Percentiles rank a stretch among this genome's conserved stretches.
Evolutionary conservation across 805 yeast species (phyloP).

Genomic region (Clavispora phyllophila): DNA sequence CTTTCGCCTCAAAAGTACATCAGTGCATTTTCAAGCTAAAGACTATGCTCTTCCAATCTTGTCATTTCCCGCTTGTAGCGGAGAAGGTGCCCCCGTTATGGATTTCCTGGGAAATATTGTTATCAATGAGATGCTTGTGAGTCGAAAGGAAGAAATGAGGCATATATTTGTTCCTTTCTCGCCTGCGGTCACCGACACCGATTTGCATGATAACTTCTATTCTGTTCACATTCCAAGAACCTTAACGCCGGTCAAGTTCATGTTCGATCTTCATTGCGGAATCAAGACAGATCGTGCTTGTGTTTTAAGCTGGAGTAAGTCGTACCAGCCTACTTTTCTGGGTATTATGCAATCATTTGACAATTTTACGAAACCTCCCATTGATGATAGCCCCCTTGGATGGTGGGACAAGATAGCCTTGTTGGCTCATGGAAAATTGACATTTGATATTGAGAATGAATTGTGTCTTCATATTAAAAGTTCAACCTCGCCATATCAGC

Average conservation of each 20-base stretch:
- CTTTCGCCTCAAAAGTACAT: conserved; percentile 27
- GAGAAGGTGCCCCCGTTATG: conserved; percentile 22
- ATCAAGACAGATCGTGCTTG: conserved; percentile 46
- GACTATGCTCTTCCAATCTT: conserved; percentile 44
- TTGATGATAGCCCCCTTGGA: conserved; percentile 42
- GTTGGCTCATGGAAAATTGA: conserved; percentile 48
- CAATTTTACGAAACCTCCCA: conserved; percentile 41
- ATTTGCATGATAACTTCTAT: conserved; percentile 43
- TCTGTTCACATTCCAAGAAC: conserved; percentile 58
- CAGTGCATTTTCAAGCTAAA: conserved; percentile 15
- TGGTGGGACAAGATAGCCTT: conserved; percentile 54
- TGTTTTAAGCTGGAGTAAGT: conserved; percentile 58
- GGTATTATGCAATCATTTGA: conserved; percentile 42
- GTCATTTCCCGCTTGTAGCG: conserved; percentile 38
- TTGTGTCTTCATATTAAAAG: conserved; percentile 62
- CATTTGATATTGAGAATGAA: conserved; percentile 45
- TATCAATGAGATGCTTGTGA: conserved; percentile 51
- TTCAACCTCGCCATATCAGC: conserved; percentile 52
- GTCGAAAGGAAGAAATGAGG: conserved; percentile 40
- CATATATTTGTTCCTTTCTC: conserved; percentile 55
- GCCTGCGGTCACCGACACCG: conserved; percentile 32
- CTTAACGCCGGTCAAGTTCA: conserved; percentile 55
- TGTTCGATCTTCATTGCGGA: conserved; percentile 43
- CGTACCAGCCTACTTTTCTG: conserved; percentile 56
- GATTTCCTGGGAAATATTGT: conserved; percentile 43